These are phyloP conservation scores for Clathrus columnatus DNA, from an alignment of 768 basidiomycete species.

Conservation along the genomic window DNA sequence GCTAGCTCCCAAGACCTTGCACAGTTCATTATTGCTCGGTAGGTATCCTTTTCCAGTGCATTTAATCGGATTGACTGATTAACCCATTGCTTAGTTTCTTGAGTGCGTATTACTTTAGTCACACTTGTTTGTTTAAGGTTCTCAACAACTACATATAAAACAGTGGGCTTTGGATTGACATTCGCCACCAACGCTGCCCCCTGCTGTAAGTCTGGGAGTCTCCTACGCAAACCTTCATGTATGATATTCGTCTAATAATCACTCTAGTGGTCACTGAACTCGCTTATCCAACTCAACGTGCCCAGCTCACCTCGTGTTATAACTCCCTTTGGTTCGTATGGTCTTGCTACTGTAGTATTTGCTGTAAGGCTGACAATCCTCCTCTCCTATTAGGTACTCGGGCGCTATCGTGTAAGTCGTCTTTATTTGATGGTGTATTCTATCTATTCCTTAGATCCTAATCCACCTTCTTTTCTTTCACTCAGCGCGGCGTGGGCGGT, in stretches of 20 bases:
- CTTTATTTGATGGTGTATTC: neutral
- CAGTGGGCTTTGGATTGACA: slow-evolving; percentile 65
- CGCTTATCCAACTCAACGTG: slow-evolving; percentile 75
- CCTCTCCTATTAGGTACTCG: slow-evolving; percentile 36
- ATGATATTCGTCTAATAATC: neutral
- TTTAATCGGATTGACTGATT: neutral
- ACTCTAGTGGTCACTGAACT: slow-evolving; percentile 66
- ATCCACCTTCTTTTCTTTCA: neutral
- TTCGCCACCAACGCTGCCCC: slow-evolving; percentile 41
- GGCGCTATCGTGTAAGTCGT: slow-evolving; percentile 62
- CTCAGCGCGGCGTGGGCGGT: slow-evolving; percentile 58
- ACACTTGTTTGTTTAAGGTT: neutral
- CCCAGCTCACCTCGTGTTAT: slow-evolving; percentile 66
- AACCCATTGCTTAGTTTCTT: slow-evolving; percentile 1
- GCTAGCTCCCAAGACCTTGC: slow-evolving; percentile 5
- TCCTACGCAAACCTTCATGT: neutral
- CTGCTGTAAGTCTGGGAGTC: neutral
- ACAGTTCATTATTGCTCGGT: slow-evolving; percentile 11
- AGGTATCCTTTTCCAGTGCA: neutral
- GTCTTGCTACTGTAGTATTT: neutral
- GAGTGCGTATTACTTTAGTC: slow-evolving; percentile 1
- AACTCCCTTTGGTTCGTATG: slow-evolving; percentile 63
- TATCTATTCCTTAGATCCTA: neutral
- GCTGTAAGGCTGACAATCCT: neutral
- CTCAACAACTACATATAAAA: neutral